Base-by-base conservation (phyloP, 2,329 filamentous ascomycete genomes). In the Xylariaceae sp. region DNA sequence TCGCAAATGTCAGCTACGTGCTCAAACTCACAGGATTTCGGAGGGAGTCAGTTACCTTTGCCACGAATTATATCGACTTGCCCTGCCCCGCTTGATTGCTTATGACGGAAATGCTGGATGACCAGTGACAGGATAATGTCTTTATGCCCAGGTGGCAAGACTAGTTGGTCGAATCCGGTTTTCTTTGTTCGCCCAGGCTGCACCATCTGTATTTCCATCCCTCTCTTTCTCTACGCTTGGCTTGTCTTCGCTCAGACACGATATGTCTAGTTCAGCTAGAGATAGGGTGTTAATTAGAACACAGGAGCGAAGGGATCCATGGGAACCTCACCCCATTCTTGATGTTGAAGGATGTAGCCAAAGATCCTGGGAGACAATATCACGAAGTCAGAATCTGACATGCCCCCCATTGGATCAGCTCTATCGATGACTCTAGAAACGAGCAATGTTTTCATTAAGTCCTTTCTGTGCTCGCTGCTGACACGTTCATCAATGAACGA, bases 321-420 rank as follows among this genome's bases (percentile, higher is more conserved):
- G n/a, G n/a, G n/a, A n/a, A n/a, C n/a, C 55, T 44, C 29, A 57
- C 57, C 57, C 61, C 59, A 63, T 44, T 51, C 59, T 0, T 59
- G 50, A 18, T 35, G 57, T 3, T 60, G 50, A 3, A 64, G 34
- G 1, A 61, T 43, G 19, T 59, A 64, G 0, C 52, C 60, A 41
- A 59, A 60, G 1, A 62, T 57, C 0, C 56, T 44, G 14, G 56
- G 50, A 0, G 51, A 48, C 50, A 63, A 59, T 19, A 63, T 53
- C 3, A 31, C 26, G 7, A 29, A 21, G 7, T 37, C 34, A 18
- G 18, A n/a, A 9, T 37, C 34, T 6, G 16, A n/a, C 29, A 28
- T 15, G 34, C 17, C 19, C 34, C 17, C n/a, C n/a, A n/a, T n/a
- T n/a, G n/a, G n/a, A n/a, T n/a, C n/a, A n/a, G n/a, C n/a, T n/a